Base-by-base conservation (phyloP, 306 rosid genomes). In the Gynostemma pentaphyllum region DNA sequence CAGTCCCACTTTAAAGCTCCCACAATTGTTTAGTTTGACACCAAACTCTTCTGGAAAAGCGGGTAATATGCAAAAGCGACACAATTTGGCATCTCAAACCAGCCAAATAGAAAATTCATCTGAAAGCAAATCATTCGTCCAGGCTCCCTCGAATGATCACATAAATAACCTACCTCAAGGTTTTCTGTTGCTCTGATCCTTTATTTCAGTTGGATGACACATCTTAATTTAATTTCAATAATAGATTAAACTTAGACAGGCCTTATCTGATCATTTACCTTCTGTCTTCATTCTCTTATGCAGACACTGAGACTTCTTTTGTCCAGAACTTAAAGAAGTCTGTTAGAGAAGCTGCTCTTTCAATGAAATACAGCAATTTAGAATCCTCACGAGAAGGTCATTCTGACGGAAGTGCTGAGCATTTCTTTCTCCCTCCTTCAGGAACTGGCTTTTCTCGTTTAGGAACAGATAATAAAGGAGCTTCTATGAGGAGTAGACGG, bases 1-100 rank as follows among this genome's bases (percentile, higher is more conserved):
- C 62, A 86, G 95, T 78, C 86, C 98, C 66, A 75, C 96, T 62
- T 77, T 94, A 72, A 94, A 88, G 86, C 99, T 94, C 73, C 99
- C 99, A 64, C 99, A 94, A 70, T 75, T 94, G 45, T 88, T 94
- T 81, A 84, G 88, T 70, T 70, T 83, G 85, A 86, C 90, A 14
- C 95, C 97, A 5, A 84, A 76, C 62, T 79, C 99, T 72, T 90
- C 96, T 73, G 97, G 94, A 56, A 90, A 90, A 79, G 71, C 83
- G 69, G 94, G 85, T 75, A 85, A 76, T 76, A 70, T 78, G 80
- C 97, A 81, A 70, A 86, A 80, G 81, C 83, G 90, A 60, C 81
- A 83, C 18, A 68, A 68, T 52, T 60, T 76, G 50, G 85, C 83
- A 69, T 66, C 87, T 73, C 99, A 80, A 71, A 73, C 81, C 44